Evolutionary conservation across 2,329 filamentous ascomycete species (phyloP).

Genomic region (Chalara sp.): DNA sequence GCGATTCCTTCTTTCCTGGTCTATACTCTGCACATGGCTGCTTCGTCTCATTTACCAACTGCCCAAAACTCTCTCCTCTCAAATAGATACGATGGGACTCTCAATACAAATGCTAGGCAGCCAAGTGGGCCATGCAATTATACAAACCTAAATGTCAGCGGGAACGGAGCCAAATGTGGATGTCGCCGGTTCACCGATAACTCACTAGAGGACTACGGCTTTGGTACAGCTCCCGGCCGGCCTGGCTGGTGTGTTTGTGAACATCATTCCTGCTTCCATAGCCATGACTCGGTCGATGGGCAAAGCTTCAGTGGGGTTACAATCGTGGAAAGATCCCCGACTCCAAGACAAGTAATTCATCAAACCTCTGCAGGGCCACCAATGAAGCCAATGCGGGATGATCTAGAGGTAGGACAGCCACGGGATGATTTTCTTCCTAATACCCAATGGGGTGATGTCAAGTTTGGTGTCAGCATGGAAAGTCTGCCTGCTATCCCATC

Average conservation of each 20-base stretch:
- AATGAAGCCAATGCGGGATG: neutral
- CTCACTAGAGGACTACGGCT: conserved; percentile 16
- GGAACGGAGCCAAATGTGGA: conserved; percentile 38
- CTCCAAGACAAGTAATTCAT: neutral
- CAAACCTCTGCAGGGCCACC: conserved; percentile 1
- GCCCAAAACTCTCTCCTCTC: conserved; percentile 23
- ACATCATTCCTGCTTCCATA: conserved; percentile 51
- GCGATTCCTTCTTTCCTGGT: conserved; percentile 9
- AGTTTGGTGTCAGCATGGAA: conserved; percentile 16
- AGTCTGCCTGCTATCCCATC: conserved; percentile 28
- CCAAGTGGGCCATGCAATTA: conserved; percentile 47
- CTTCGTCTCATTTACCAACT: conserved; percentile 11
- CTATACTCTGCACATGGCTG: conserved; percentile 22
- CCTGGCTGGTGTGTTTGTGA: conserved; percentile 40
- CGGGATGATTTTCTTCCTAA: conserved; percentile 15
- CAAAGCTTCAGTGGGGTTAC: conserved; percentile 5
- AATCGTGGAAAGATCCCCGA: conserved; percentile 1
- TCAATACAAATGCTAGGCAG: conserved; percentile 12
- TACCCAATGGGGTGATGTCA: conserved; percentile 21
- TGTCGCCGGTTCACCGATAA: conserved; percentile 46
- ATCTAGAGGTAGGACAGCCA: conserved; percentile 1
- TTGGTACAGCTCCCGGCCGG: neutral
- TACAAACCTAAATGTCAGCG: conserved; percentile 37
- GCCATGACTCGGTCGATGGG: conserved; percentile 16
- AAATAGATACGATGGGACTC: conserved; percentile 17